Percentiles rank a stretch among this genome's conserved stretches.
These are phyloP conservation scores for Metarhizium humberi DNA, from an alignment of 2,329 filamentous ascomycete genomes.

Conservation along the genomic window DNA sequence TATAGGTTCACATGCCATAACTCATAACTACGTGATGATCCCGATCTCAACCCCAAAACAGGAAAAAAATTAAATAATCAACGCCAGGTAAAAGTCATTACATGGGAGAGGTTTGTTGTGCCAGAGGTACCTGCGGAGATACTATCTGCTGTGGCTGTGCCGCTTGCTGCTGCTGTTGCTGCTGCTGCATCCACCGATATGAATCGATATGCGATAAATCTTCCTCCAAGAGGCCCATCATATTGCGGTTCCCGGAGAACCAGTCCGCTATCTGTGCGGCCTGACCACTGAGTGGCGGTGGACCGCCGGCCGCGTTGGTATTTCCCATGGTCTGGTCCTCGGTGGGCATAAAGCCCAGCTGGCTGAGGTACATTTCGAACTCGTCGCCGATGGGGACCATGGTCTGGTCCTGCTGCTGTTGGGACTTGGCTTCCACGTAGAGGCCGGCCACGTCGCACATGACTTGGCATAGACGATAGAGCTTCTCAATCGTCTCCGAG, in stretches of 20 bases:
- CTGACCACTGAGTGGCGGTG: slow-evolving; percentile 18
- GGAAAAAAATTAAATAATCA: not conserved
- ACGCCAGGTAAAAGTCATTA: not conserved
- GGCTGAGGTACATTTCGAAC: slow-evolving; percentile 56
- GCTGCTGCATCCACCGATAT: slow-evolving; percentile 23
- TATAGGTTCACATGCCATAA: not conserved
- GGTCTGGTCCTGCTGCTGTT: slow-evolving; percentile 34
- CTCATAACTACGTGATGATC: slow-evolving; percentile 1
- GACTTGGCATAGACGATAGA: slow-evolving; percentile 53
- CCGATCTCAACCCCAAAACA: not conserved
- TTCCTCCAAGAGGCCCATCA: slow-evolving; percentile 56
- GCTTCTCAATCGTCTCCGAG: slow-evolving; percentile 50
- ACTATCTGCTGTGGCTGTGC: not conserved
- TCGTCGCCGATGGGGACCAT: slow-evolving; percentile 45
- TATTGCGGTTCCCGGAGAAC: slow-evolving; percentile 56
- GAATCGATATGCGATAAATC: slow-evolving; percentile 39
- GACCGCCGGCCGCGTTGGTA: slow-evolving; percentile 10
- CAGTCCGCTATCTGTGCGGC: slow-evolving; percentile 50
- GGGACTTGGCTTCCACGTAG: slow-evolving; percentile 51
- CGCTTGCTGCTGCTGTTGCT: not conserved
- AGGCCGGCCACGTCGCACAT: slow-evolving; percentile 52
- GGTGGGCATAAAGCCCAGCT: slow-evolving; percentile 49
- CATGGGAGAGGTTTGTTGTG: not conserved
- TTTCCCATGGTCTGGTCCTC: slow-evolving; percentile 21
- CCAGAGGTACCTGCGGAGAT: not conserved